phyloP scores from a whole-genome alignment of 2,329 filamentous ascomycete species.

The Colletotrichum tabaci region DNA sequence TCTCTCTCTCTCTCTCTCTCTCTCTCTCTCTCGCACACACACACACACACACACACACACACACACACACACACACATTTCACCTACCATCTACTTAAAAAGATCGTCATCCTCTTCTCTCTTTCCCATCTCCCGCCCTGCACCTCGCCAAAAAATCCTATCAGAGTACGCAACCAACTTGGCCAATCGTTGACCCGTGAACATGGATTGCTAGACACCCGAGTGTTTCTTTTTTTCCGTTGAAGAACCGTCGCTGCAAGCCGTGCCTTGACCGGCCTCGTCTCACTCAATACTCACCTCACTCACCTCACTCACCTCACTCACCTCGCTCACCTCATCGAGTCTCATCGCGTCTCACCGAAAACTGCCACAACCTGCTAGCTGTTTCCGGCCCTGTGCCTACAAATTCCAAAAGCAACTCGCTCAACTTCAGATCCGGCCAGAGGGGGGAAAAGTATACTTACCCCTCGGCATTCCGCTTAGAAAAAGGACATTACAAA shows the following conservation, averaged over 20 bases:
- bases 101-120: slow-evolving; percentile 6
- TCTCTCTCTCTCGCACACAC: too few species aligned
- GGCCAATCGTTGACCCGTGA: background rate
- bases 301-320: too few species aligned
- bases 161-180: background rate
- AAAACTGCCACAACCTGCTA: background rate
- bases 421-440: background rate
- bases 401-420: background rate
- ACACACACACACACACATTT: background rate
- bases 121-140: background rate
- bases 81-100: slow-evolving; percentile 11
- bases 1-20: background rate
- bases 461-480: too few species aligned
- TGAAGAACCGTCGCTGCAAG: background rate
- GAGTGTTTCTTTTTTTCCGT: slow-evolving; percentile 6
- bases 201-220: background rate
- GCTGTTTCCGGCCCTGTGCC: slow-evolving; percentile 1
- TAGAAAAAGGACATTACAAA: too few species aligned
- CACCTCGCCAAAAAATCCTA: background rate
- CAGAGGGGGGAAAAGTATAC: background rate
- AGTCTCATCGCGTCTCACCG: background rate
- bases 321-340: background rate
- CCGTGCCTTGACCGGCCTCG: background rate
- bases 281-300: background rate
- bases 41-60: background rate